Conservation (phyloP, 2,329 filamentous ascomycete genomes). For the Xylariomycetidae sp. region DNA sequence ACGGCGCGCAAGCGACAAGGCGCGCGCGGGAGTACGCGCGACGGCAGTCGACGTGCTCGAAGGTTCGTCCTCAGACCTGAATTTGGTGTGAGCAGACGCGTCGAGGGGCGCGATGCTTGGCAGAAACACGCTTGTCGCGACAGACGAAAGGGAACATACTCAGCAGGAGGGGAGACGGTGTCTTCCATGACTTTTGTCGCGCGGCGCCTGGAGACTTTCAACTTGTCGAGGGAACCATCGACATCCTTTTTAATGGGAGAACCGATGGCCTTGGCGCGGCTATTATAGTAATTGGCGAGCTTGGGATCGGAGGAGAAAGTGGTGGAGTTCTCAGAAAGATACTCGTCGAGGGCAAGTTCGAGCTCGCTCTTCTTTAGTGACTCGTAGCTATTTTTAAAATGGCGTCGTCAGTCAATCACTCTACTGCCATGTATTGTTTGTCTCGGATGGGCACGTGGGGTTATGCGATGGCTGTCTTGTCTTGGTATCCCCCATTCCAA, state of each 20-base stretch:
- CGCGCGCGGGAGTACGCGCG: conserved; percentile 46
- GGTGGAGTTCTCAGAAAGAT: conserved; percentile 64
- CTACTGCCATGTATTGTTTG: conserved; percentile 14
- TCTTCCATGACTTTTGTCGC: conserved; percentile 50
- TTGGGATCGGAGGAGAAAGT: conserved; percentile 58
- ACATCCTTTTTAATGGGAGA: conserved; percentile 43
- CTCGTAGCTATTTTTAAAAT: conserved; percentile 52
- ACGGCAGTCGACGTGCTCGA: conserved; percentile 38
- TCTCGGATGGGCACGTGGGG: conserved; percentile 15
- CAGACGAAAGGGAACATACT: too few relatives aligned
- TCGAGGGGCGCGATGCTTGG: conserved; percentile 72
- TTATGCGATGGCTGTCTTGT: conserved; percentile 15
- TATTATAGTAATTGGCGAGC: conserved; percentile 73
- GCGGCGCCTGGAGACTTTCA: conserved; percentile 24
- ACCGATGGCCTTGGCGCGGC: conserved; percentile 52
- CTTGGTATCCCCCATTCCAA: too few relatives aligned
- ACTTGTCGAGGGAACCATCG: conserved; percentile 19
- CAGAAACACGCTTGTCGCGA: too few relatives aligned
- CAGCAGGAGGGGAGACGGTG: conserved; percentile 64
- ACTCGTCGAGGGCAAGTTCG: conserved; percentile 68
- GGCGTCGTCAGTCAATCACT: conserved; percentile 18
- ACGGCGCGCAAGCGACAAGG: conserved; percentile 50
- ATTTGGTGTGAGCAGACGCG: conserved; percentile 53
- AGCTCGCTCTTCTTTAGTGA: conserved; percentile 74
- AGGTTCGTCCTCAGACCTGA: conserved; percentile 28